Evolutionary conservation across 345 rosid species (phyloP), one percentile per base, ranked within the genome.

Genomic region (thale cress (Arabidopsis thaliana)): DNA sequence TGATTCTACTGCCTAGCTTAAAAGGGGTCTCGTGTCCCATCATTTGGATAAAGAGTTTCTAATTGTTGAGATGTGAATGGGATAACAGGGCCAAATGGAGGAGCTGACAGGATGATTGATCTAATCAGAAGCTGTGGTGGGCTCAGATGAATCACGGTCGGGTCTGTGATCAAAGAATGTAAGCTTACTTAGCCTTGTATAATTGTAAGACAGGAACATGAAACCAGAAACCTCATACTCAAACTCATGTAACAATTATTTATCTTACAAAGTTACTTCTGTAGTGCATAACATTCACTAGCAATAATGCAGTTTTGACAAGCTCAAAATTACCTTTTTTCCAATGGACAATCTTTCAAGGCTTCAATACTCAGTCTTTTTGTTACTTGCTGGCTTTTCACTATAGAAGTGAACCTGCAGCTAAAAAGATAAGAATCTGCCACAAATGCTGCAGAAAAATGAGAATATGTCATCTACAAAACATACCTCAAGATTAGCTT

Each of bases 31-130:
- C 24, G 20, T 63, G 50, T 28, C 9, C 7, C 61, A 14, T 46
- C 13, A 4, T 56, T 16, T 69, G 22, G 22, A 44, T 13, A 4
- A 37, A 70, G 3, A 6, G 58, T 33, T 37, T 32, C 65, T 65
- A 42, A 55, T 57, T 12, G 46, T 30, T 24, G 22, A 34, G 23
- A 8, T 55, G 71, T 68, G 52, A 49, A 77, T 73, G 22, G 41
- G 73, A 74, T 56, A 69, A 80, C 87, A 94, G 96, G 98, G 98
- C 14, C 76, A 88, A 83, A 91, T 91, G 97, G 97, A 90, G 81
- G 97, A 90, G 84, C 87, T 94, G 24, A 55, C 79, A 57, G 82
- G 87, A 81, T 91, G 81, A 90, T 80, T 87, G 76, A 88, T 51
- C 23, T 13, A 37, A 51, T 28, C 33, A 51, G 61, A 53, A 76